Conservation (phyloP, 139 green algal species). For the Edaphochlamys debaryana region DNA sequence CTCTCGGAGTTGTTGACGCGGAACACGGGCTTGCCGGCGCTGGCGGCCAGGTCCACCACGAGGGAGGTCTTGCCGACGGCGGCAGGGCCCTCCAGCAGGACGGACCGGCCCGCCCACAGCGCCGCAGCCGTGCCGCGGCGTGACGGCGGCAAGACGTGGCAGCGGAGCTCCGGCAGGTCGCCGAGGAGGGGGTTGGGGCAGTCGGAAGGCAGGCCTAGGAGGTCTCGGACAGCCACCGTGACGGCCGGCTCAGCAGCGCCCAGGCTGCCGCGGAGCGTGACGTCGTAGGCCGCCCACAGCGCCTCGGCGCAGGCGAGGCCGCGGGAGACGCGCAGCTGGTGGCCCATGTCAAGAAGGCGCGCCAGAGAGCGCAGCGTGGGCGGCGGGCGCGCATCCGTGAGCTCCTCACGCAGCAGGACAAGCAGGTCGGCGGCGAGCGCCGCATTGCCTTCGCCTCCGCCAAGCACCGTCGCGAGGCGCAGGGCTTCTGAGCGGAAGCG, state of each 20-base stretch:
- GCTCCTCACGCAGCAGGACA: not conserved
- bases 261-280: slow-evolving; percentile 12
- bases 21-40: not conserved
- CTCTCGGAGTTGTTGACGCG: slow-evolving; percentile 48
- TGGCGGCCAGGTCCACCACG: slow-evolving; percentile 3
- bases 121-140: slow-evolving; percentile 23
- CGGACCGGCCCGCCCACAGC: slow-evolving; percentile 33
- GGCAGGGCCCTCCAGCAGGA: slow-evolving; percentile 54
- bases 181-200: not conserved
- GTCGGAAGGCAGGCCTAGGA: no score
- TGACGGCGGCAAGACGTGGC: slow-evolving; percentile 45
- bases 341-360: slow-evolving; percentile 35
- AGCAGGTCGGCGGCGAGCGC: slow-evolving; percentile 7
- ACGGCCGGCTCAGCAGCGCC: no score
- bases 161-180: not conserved
- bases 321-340: not conserved
- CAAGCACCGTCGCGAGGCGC: not conserved
- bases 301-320: not conserved
- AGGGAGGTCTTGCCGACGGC: slow-evolving; percentile 41
- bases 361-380: slow-evolving; percentile 36
- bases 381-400: not conserved
- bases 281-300: slow-evolving; percentile 30
- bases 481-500: slow-evolving; percentile 24
- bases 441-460: not conserved
- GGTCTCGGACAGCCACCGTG: not conserved